Evolutionary conservation across 345 rosid species (phyloP).

Genomic region (Murraya koenigii): DNA sequence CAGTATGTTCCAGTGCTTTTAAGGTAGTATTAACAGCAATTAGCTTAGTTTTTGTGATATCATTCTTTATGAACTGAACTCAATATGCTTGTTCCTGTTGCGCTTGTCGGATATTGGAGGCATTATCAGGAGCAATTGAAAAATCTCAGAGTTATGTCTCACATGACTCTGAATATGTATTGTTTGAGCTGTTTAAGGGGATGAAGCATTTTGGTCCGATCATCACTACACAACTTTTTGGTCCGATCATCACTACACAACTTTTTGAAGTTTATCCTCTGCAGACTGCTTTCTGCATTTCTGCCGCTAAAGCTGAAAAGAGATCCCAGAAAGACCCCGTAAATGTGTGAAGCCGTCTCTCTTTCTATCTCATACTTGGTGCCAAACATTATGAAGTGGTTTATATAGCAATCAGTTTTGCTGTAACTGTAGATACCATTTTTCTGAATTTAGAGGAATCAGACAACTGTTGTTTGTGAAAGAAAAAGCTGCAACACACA

Average conservation of each 20-base stretch:
- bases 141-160: not conserved
- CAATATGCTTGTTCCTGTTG: not conserved
- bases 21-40: not conserved
- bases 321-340: too few relatives aligned
- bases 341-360: not conserved
- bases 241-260: slow-evolving; percentile 31
- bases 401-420: not conserved
- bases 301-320: not conserved
- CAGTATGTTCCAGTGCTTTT: not conserved
- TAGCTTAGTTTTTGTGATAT: not conserved
- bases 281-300: not conserved
- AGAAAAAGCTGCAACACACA: not conserved
- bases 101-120: not conserved
- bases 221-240: not conserved
- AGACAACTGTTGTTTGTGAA: too few relatives aligned
- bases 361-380: not conserved
- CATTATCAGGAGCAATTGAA: not conserved
- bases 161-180: not conserved
- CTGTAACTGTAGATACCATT: not conserved
- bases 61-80: not conserved
- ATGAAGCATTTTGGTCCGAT: slow-evolving; percentile 61
- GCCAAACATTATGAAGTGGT: not conserved
- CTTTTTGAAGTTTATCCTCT: not conserved
- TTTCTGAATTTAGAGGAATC: too few relatives aligned
- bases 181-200: slow-evolving; percentile 23